Base-by-base conservation (phyloP, 2,329 filamentous ascomycete species). In the Colletotrichum spaethianum region DNA sequence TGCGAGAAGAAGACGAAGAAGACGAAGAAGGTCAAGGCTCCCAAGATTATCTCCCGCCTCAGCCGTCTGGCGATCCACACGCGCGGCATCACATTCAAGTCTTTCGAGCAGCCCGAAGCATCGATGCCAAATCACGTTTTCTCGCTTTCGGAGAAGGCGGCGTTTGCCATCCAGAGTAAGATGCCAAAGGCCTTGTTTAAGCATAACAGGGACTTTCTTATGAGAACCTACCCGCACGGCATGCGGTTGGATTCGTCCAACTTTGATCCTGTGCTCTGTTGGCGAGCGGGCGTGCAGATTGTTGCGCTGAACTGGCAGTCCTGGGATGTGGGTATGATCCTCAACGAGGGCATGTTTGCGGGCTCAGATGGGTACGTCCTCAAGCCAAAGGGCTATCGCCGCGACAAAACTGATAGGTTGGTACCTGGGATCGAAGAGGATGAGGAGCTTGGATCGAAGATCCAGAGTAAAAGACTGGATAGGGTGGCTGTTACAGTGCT, bases 261-360 rank as follows among this genome's bases (percentile, higher is more conserved):
- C 79, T 86, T 97, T 16, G 94, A 98, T 75, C 94, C 96, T 5
- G 89, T 91, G 0, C 87, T 92, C 4, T 96, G 95, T 82, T 98
- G 95, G 95, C 89, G 94, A 40, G 92, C 93, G 75, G 95, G 95
- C 20, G 92, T 97, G 3, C 95, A 98, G 81, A 92, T 98, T 76
- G 94, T 96, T 1, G 95, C 95, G 0, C 85, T 98, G 73, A 98
- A 98, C 82, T 98, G 95, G 94, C 95, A 98, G 82, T 92, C 92
- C 72, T 92, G 93, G 81, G 95, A 98, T 78, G 93, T 94, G 76
- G 95, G 94, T 40, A 97, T 97, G 92, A 98, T 98, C 95, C 88
- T 98, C 16, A 98, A 98, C 78, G 92, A 96, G 78, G 95, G 91
- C 76, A 96, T 97, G 94, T 98, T 98, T 81, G 89, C 91, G 2